Percentiles rank a stretch among this genome's conserved stretches.
These are phyloP conservation scores for Chenopodium formosanum DNA, from an alignment of 148 eudicot species.

Conservation along the genomic window DNA sequence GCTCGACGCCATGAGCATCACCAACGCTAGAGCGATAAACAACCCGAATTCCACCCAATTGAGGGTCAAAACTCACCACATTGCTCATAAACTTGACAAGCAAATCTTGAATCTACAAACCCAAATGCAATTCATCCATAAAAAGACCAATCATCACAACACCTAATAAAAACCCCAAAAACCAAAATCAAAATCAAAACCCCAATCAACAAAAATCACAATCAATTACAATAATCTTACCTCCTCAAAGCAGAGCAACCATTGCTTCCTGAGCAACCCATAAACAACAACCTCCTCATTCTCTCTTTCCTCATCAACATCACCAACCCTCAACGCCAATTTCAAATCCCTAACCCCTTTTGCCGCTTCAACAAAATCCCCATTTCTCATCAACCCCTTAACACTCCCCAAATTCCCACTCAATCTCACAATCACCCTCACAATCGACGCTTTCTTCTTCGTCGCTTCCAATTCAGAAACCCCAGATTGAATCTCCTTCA, in stretches of 20 bases:
- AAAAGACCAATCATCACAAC: constrained; percentile 45
- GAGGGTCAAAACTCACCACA: constrained; percentile 61
- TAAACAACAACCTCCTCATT: constrained; percentile 59
- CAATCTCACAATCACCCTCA: constrained; percentile 46
- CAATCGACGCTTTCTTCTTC: constrained; percentile 44
- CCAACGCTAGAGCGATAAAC: constrained; percentile 37
- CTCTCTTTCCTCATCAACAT: constrained; percentile 40
- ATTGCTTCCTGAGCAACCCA: constrained; percentile 61
- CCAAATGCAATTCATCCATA: constrained; percentile 46
- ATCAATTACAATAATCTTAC: constrained; percentile 29
- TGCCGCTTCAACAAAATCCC: constrained; percentile 68
- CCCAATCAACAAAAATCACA: not conserved
- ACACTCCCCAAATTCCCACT: constrained; percentile 38
- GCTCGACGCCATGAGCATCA: constrained; percentile 52
- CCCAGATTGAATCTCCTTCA: constrained; percentile 41
- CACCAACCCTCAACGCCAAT: constrained; percentile 47
- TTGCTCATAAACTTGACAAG: constrained; percentile 62
- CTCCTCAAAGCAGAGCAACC: constrained; percentile 76
- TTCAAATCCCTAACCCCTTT: constrained; percentile 51
- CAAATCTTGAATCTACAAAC: constrained; percentile 82
- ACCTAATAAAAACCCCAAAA: constrained; percentile 24
- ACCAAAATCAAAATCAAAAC: constrained; percentile 7
- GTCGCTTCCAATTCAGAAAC: constrained; percentile 49
- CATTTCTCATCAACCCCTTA: constrained; percentile 38
- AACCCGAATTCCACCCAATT: constrained; percentile 41